Evolutionary conservation across 2,329 filamentous ascomycete genomes (phyloP).

Genomic region (Parafenestella ontariensis): DNA sequence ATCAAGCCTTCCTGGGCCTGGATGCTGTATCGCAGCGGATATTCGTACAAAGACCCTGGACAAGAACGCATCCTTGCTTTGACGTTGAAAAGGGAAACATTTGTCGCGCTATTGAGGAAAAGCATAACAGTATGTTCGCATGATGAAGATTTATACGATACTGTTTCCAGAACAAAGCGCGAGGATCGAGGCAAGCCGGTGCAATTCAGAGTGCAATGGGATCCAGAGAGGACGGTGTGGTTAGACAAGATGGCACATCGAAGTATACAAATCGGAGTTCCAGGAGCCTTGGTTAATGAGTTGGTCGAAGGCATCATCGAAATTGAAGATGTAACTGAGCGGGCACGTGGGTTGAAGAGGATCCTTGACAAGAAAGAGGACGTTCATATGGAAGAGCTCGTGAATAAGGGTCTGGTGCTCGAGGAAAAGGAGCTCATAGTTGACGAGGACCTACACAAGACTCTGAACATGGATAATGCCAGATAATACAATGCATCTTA

Average conservation of each 20-base stretch:
- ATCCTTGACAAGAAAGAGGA: constrained; percentile 53
- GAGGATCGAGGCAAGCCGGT: constrained; percentile 9
- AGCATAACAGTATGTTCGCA: constrained; percentile 38
- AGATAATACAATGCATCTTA: not conserved
- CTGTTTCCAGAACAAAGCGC: not conserved
- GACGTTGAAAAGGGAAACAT: constrained; percentile 60
- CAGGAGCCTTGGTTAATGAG: constrained; percentile 51
- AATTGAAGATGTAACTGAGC: constrained; percentile 66
- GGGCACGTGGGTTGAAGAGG: constrained; percentile 57
- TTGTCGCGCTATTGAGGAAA: constrained; percentile 55
- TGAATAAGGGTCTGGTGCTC: constrained; percentile 52
- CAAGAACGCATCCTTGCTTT: constrained; percentile 66
- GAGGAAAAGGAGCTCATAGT: constrained; percentile 55
- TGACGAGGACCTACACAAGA: constrained; percentile 44
- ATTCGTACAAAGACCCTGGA: constrained; percentile 62
- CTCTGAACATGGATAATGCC: constrained; percentile 10
- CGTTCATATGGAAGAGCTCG: constrained; percentile 43
- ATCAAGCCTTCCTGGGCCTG: constrained; percentile 69
- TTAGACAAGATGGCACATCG: constrained; percentile 58
- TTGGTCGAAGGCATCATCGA: constrained; percentile 62
- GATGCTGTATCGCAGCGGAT: constrained; percentile 70
- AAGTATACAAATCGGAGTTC: constrained; percentile 69
- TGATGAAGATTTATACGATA: not conserved
- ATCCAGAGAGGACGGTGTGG: constrained; percentile 62
- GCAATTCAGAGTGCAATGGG: constrained; percentile 67